Evolutionary conservation across 176 grass and related monocot species (phyloP).

Genomic region (Paspalum notatum): DNA sequence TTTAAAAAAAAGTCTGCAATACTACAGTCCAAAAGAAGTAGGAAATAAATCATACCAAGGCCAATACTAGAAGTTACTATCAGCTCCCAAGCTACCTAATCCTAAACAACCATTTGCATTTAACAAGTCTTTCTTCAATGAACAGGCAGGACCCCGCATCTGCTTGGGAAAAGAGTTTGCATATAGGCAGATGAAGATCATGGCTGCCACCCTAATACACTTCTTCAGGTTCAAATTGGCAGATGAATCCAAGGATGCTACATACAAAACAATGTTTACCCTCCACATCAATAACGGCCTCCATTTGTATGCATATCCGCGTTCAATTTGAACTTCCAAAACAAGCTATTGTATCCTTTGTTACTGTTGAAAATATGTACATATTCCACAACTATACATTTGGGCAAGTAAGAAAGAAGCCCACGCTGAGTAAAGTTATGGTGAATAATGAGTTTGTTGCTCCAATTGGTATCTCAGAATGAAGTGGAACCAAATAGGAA

Average conservation of each 20-base stretch:
- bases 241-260: constrained; percentile 49
- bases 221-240: constrained; percentile 73
- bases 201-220: constrained; percentile 50
- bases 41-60: neutral
- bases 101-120: constrained; percentile 7
- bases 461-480: neutral
- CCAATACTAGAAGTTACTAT: neutral
- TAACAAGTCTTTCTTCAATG: constrained; percentile 18
- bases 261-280: constrained; percentile 60
- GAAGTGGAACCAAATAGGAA: neutral
- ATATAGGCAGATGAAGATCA: constrained; percentile 75
- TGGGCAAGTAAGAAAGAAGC: neutral
- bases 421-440: neutral
- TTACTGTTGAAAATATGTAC: constrained; percentile 24
- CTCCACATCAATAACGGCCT: constrained; percentile 69
- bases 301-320: constrained; percentile 31
- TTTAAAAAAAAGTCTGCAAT: constrained; percentile 19
- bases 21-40: neutral
- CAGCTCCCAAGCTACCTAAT: neutral
- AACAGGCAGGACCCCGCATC: constrained; percentile 60
- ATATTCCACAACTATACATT: constrained; percentile 1
- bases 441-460: neutral
- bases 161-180: constrained; percentile 88
- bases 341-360: neutral
- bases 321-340: constrained; percentile 37